Conservation (phyloP, 108 stramenopile genomes). For the Ochromonas danica region DNA sequence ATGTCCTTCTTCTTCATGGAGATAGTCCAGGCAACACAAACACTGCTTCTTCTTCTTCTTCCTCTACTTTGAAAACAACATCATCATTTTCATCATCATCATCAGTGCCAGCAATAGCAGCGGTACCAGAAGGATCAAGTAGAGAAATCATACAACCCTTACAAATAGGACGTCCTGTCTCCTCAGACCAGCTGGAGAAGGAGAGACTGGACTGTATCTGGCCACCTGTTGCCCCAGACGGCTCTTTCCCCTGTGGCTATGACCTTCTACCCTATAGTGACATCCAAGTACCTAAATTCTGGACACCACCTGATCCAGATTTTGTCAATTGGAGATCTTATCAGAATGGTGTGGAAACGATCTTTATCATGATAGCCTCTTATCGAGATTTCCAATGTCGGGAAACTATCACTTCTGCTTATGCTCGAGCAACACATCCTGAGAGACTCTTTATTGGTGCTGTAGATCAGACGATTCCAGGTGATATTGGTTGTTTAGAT, state of each 20-base stretch:
- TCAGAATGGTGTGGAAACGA: constrained; percentile 51
- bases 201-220: neutral
- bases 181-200: too few relatives aligned
- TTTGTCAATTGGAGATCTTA: too few relatives aligned
- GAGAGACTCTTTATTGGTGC: constrained; percentile 46
- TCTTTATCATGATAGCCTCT: constrained; percentile 42
- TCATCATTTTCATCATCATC: too few relatives aligned
- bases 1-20: too few relatives aligned
- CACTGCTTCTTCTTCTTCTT: too few relatives aligned
- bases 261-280: neutral
- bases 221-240: constrained; percentile 7
- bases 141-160: too few relatives aligned
- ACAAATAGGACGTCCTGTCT: too few relatives aligned
- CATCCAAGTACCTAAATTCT: neutral
- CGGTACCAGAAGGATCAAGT: too few relatives aligned
- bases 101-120: too few relatives aligned
- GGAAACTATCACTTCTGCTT: constrained; percentile 38
- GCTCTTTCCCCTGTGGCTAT: neutral
- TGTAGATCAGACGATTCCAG: constrained; percentile 57
- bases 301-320: neutral
- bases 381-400: constrained; percentile 44
- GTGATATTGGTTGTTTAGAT: constrained; percentile 42
- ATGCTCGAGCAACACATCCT: constrained; percentile 24
- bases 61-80: too few relatives aligned
- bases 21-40: too few relatives aligned